Evolutionary conservation across 139 green algal species (phyloP).

Genomic region (Auxenochlorella pyrenoidosa): DNA sequence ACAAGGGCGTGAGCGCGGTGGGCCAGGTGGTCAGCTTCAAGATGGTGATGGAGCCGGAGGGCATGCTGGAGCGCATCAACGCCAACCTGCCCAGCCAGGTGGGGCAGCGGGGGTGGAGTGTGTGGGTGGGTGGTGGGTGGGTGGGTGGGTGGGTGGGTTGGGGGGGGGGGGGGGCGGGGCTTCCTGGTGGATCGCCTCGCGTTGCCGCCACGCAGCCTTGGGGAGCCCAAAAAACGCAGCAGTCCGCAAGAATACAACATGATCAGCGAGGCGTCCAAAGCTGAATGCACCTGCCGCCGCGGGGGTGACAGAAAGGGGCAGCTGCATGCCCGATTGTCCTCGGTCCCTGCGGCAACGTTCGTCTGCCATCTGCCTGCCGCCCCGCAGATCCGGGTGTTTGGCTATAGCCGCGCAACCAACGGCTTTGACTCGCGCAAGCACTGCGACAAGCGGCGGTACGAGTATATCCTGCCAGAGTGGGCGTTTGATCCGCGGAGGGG

Average conservation of each 20-base stretch:
- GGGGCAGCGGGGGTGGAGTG: too few relatives aligned
- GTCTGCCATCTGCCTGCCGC: neutral
- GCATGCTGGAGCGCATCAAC: slow-evolving; percentile 85
- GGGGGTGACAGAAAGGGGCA: neutral
- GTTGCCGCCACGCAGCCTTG: too few relatives aligned
- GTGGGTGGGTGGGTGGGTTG: too few relatives aligned
- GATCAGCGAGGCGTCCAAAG: too few relatives aligned
- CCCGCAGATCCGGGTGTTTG: slow-evolving; percentile 76
- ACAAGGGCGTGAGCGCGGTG: slow-evolving; percentile 96
- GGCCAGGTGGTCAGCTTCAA: slow-evolving; percentile 79
- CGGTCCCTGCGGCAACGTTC: too few relatives aligned
- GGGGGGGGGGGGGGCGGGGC: too few relatives aligned
- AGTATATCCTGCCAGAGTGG: slow-evolving; percentile 95
- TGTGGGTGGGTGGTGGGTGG: neutral
- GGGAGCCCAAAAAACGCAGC: too few relatives aligned
- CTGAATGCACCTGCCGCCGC: too few relatives aligned
- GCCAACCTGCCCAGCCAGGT: slow-evolving; percentile 70
- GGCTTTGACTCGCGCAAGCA: slow-evolving; percentile 89
- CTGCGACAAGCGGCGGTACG: slow-evolving; percentile 88
- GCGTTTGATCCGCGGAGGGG: slow-evolving; percentile 73
- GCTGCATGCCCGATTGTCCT: neutral
- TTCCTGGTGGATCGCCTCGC: too few relatives aligned
- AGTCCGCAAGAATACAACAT: too few relatives aligned
- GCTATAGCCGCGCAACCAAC: slow-evolving; percentile 82
- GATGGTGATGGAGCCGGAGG: slow-evolving; percentile 51